Conservation (phyloP, 352 stramenopile species). For the Halophytophthora polymorphica region DNA sequence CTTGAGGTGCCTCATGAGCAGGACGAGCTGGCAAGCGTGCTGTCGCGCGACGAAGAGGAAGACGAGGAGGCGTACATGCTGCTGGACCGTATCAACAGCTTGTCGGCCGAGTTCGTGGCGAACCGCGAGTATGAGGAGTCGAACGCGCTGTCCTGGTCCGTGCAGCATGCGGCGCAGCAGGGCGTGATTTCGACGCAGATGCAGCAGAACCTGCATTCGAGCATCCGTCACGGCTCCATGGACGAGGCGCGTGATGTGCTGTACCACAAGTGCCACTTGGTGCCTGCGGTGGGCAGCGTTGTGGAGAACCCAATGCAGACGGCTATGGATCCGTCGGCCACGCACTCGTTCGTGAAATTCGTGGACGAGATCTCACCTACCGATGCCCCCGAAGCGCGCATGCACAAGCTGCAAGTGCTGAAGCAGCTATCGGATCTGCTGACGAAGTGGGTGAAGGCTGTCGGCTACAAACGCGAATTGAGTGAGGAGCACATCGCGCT, state of each 20-base stretch:
- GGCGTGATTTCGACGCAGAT: conserved; percentile 60
- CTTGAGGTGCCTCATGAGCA: conserved; percentile 29
- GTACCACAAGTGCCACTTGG: conserved; percentile 78
- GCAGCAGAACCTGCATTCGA: conserved; percentile 62
- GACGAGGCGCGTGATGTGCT: conserved; percentile 78
- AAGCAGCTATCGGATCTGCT: conserved; percentile 70
- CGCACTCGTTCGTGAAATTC: conserved; percentile 49
- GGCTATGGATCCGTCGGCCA: conserved; percentile 25
- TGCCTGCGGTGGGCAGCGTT: conserved; percentile 67
- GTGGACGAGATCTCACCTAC: conserved; percentile 57
- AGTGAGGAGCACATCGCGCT: conserved; percentile 71
- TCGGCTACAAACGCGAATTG: conserved; percentile 61
- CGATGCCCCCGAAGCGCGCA: conserved; percentile 37
- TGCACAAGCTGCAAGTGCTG: conserved; percentile 71
- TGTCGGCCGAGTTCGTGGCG: conserved; percentile 63
- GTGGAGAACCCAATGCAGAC: conserved; percentile 40
- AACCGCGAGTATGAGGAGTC: conserved; percentile 72
- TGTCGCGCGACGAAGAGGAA: conserved; percentile 59
- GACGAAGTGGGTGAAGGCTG: conserved; percentile 72
- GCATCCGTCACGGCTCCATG: conserved; percentile 52
- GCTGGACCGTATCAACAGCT: conserved; percentile 59
- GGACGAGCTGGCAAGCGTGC: conserved; percentile 46
- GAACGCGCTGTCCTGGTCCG: conserved; percentile 63
- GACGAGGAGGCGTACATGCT: conserved; percentile 64
- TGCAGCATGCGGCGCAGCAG: conserved; percentile 65